Evolutionary conservation across 2,329 filamentous ascomycete genomes (phyloP).

Genomic region (Gnomoniopsis sp.): DNA sequence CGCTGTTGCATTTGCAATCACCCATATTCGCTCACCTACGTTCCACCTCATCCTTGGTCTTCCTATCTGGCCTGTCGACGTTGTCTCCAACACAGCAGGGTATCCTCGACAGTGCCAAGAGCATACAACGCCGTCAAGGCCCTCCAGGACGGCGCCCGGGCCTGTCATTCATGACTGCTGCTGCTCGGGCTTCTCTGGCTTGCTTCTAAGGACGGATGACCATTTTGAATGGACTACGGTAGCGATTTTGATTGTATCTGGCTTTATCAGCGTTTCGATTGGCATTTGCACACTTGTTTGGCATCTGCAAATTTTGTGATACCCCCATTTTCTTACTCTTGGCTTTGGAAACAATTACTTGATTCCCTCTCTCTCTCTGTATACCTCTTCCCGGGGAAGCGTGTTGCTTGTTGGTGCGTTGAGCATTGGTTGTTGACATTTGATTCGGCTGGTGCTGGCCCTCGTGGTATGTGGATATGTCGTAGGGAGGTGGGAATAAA

Average conservation of each 20-base stretch:
- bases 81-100: slow-evolving; percentile 1
- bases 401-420: not conserved
- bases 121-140: not conserved
- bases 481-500: slow-evolving; percentile 3
- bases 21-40: not conserved
- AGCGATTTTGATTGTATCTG: not conserved
- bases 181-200: not conserved
- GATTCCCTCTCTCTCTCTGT: not conserved
- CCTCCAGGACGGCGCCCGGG: not conserved
- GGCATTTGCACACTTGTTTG: not conserved
- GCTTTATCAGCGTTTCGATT: slow-evolving; percentile 3
- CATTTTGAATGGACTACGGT: not conserved
- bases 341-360: slow-evolving; percentile 19
- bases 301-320: slow-evolving; percentile 11
- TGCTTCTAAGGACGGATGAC: not conserved
- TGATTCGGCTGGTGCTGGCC: not conserved
- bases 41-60: not conserved
- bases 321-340: slow-evolving; percentile 7
- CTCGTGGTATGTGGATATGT: not conserved
- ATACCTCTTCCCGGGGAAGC: not conserved
- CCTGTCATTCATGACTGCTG: not conserved
- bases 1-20: slow-evolving; percentile 10
- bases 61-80: slow-evolving; percentile 9
- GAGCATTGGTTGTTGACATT: not conserved
- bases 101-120: not conserved